Base-by-base conservation (phyloP, 768 basidiomycete species). In the Phlegmacium glaucopus region DNA sequence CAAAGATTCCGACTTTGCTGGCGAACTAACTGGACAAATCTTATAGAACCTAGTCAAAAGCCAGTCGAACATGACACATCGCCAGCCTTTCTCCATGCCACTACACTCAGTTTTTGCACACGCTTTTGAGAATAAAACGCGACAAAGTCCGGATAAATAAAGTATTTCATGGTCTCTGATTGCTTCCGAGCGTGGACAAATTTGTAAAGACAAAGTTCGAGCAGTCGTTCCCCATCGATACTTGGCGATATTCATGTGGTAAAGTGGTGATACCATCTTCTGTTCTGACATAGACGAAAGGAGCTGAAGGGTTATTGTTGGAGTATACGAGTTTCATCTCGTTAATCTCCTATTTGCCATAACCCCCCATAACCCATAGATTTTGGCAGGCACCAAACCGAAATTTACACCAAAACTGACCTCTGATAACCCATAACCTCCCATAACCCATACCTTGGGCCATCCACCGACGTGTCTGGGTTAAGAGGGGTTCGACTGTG, bases 81-180 rank as follows among this genome's bases (percentile, higher is more conserved):
- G 60, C 74, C 74, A 76, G n/a, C 42, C 47, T 39, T 56, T 64
- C 44, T 68, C 66, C 59, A 74, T 62, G 2, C 56, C 58, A 12
- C 56, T 53, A 16, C 45, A 38, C 27, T 37, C 42, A 6, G 42
- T 54, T 59, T 59, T 62, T 25, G 61, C 63, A 17, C 58, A 53
- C 6, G 75, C 75, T 32, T 58, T 44, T 6, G 48, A 40, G 29
- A 75, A 58, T 16, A 76, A 61, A 13, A 52, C 51, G 5, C 57
- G 45, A 44, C 71, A 72, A 28, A 75, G 51, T 18, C 72, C 59
- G 17, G 64, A 65, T 4, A 76, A 62, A 60, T 76, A 70, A 16
- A 74, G 47, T 15, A 75, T 66, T 39, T 71, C 68, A 64, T n/a
- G n/a, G n/a, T 67, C 54, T 66, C 68, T 72, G 71, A 76, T 39